A percentile compares a stretch with the other conserved stretches of the same genome.
Evolutionary conservation across 352 stramenopile genomes (phyloP).

Genomic region (Phytophthora quininea): DNA sequence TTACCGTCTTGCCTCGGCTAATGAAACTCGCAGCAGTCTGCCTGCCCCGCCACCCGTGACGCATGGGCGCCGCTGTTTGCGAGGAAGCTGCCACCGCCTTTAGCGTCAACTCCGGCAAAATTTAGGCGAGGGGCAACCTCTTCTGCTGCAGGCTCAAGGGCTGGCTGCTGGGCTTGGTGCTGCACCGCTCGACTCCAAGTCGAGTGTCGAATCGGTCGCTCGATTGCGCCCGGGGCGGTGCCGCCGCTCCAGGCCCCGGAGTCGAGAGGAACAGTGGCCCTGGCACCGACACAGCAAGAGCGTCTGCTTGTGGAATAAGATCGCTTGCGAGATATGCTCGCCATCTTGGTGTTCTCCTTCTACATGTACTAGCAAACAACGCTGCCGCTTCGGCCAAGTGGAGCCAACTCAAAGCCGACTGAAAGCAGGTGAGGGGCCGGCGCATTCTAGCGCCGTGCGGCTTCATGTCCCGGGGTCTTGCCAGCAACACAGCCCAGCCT

Average conservation of each 20-base stretch:
- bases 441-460: not conserved
- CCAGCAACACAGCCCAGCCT: not conserved
- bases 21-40: too few species aligned
- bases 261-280: too few species aligned
- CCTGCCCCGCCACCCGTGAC: slow-evolving; percentile 24
- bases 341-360: not conserved
- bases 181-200: slow-evolving; percentile 18
- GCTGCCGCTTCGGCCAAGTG: not conserved
- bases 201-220: slow-evolving; percentile 41
- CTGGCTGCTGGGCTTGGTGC: slow-evolving; percentile 26
- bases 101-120: slow-evolving; percentile 29
- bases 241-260: not conserved
- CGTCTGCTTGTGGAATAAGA: not conserved
- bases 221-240: slow-evolving; percentile 17
- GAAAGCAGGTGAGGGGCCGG: too few species aligned
- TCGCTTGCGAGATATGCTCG: too few species aligned
- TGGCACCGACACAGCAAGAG: not conserved
- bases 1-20: too few species aligned
- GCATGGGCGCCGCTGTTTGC: too few species aligned
- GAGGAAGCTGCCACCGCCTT: slow-evolving; percentile 9
- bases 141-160: too few species aligned
- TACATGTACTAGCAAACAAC: not conserved
- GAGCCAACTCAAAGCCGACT: too few species aligned
- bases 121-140: too few species aligned
- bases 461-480: slow-evolving; percentile 1